Conservation (phyloP, 495 filamentous ascomycete species). For the Hypoxylon fragiforme region DNA sequence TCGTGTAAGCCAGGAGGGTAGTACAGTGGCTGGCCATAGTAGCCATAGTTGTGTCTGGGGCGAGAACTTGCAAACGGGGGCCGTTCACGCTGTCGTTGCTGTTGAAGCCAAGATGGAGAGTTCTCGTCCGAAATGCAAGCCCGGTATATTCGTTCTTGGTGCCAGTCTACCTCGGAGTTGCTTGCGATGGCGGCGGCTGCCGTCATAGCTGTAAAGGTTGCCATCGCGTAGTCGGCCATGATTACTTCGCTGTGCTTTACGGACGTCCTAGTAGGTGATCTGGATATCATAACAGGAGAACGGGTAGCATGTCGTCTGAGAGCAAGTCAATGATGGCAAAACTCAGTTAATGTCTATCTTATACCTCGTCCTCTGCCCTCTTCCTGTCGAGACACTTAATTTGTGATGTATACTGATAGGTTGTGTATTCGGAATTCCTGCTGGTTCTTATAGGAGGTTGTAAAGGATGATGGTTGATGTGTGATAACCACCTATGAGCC, state of each 20-base stretch:
- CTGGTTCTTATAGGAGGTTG: conserved; percentile 5
- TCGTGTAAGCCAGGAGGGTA: conserved; percentile 16
- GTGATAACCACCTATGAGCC: not conserved
- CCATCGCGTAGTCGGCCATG: conserved; percentile 19
- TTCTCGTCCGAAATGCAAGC: conserved; percentile 8
- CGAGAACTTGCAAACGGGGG: conserved; percentile 8
- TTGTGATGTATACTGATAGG: conserved; percentile 2
- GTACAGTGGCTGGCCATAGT: conserved; percentile 19
- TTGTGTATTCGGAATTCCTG: not conserved
- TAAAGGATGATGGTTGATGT: not conserved
- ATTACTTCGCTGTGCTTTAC: not conserved
- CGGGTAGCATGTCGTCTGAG: conserved; percentile 2
- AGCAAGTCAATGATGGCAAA: not conserved
- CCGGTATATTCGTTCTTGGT: conserved; percentile 10
- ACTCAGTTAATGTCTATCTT: not conserved
- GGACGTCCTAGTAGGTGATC: not conserved
- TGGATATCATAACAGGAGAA: no score
- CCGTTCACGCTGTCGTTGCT: conserved; percentile 5
- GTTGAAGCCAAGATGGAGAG: conserved; percentile 7
- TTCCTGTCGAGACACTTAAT: not conserved
- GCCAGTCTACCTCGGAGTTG: conserved; percentile 8
- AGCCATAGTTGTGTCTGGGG: conserved; percentile 6
- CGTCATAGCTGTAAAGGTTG: conserved; percentile 15
- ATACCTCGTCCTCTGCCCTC: not conserved
- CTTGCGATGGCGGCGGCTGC: conserved; percentile 19